These are phyloP conservation scores for Lavandula angustifolia DNA, from an alignment of 257 asterid species.

Conservation along the genomic window DNA sequence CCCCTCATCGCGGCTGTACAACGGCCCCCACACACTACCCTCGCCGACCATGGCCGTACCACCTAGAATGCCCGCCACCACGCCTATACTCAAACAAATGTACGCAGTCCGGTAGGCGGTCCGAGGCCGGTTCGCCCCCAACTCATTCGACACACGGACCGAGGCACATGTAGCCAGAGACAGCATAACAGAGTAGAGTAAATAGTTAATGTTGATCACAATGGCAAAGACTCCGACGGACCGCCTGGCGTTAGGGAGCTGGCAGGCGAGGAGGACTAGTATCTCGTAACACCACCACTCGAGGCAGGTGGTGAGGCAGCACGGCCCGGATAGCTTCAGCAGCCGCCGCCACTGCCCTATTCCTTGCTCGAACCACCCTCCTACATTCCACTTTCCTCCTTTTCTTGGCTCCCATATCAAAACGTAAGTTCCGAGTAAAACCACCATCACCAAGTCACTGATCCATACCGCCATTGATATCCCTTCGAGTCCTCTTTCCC, in stretches of 20 bases:
- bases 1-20: conserved; percentile 62
- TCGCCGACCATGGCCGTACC: conserved; percentile 52
- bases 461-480: conserved; percentile 86
- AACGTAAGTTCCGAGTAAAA: conserved; percentile 46
- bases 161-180: conserved; percentile 76
- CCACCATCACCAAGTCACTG: conserved; percentile 46
- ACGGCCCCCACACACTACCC: conserved; percentile 63
- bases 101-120: conserved; percentile 49
- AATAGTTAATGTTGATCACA: conserved; percentile 75
- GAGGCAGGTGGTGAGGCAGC: conserved; percentile 84
- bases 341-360: conserved; percentile 52
- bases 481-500: conserved; percentile 63
- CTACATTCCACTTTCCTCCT: conserved; percentile 53
- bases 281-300: conserved; percentile 98
- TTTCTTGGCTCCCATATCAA: conserved; percentile 44
- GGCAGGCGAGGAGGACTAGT: conserved; percentile 65
- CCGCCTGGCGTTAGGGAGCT: conserved; percentile 52
- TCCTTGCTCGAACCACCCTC: conserved; percentile 77
- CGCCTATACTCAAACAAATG: conserved; percentile 37
- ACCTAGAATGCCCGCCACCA: conserved; percentile 47
- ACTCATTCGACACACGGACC: conserved; percentile 73
- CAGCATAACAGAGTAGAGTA: conserved; percentile 69
- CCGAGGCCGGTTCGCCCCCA: conserved; percentile 53
- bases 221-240: conserved; percentile 67
- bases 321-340: conserved; percentile 61